phyloP scores from a whole-genome alignment of 352 stramenopile genomes.

The Phytophthora tentaculata region DNA sequence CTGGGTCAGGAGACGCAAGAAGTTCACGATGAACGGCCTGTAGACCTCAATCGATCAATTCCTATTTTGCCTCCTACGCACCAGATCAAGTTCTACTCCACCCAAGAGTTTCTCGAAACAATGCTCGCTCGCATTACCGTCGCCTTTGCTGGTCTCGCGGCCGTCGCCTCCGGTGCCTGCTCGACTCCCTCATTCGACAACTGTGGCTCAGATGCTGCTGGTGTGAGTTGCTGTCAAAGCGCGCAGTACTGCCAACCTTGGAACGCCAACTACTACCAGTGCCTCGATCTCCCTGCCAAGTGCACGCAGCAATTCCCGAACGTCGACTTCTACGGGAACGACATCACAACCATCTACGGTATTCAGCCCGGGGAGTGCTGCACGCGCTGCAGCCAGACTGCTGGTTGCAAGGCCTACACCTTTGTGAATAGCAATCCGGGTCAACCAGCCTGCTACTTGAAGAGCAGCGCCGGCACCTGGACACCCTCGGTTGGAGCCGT shows the following conservation, averaged over 20 bases:
- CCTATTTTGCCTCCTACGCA: slow-evolving; percentile 19
- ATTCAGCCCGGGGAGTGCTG: slow-evolving; percentile 38
- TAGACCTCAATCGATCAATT: no score
- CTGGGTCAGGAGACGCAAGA: slow-evolving; percentile 6
- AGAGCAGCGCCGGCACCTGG: slow-evolving; percentile 29
- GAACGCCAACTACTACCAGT: slow-evolving; percentile 40
- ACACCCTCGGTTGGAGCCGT: slow-evolving; percentile 24
- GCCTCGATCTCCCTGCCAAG: slow-evolving; percentile 20
- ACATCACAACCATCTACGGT: slow-evolving; percentile 39
- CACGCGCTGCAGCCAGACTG: slow-evolving; percentile 23
- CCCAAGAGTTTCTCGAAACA: slow-evolving; percentile 17
- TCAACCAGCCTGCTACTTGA: slow-evolving; percentile 41
- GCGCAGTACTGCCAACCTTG: slow-evolving; percentile 38
- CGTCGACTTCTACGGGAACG: slow-evolving; percentile 42
- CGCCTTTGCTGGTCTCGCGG: slow-evolving; percentile 11
- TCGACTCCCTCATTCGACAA: slow-evolving; percentile 13
- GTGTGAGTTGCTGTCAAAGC: slow-evolving; percentile 23
- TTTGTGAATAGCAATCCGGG: slow-evolving; percentile 46
- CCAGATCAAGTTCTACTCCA: slow-evolving; percentile 8
- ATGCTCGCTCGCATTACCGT: slow-evolving; percentile 31
- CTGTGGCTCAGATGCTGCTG: slow-evolving; percentile 22
- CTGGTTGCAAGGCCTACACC: slow-evolving; percentile 35
- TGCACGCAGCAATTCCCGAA: slow-evolving; percentile 40
- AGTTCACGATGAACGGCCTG: background rate
- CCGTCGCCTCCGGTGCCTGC: slow-evolving; percentile 9